phyloP scores from a whole-genome alignment of 805 yeast species.

The Candida wancherniae region DNA sequence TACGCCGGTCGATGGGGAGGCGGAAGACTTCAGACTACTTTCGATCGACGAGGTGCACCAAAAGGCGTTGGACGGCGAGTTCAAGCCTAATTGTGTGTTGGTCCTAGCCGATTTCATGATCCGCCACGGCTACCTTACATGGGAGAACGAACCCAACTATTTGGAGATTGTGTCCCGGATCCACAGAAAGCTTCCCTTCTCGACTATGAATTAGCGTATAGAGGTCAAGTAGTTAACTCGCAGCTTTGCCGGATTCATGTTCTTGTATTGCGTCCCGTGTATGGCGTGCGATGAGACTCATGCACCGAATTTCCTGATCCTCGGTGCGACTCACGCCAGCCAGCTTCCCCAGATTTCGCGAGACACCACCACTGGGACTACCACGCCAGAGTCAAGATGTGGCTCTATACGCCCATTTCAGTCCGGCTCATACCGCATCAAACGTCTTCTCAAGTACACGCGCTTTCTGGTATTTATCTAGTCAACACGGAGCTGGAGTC shows the following conservation, averaged over 20 bases:
- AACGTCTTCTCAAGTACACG: background rate
- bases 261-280: no score
- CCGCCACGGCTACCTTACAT: conserved; percentile 72
- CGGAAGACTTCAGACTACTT: conserved; percentile 66
- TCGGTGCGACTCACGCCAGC: no score
- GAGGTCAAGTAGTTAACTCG: no score
- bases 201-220: conserved; percentile 28
- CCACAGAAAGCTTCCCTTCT: conserved; percentile 72
- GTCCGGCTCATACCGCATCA: conserved; percentile 6
- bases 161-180: conserved; percentile 52
- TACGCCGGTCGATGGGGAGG: conserved; percentile 48
- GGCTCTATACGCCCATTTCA: conserved; percentile 9
- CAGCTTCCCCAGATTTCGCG: no score
- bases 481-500: no score
- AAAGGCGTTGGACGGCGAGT: conserved; percentile 52
- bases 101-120: conserved; percentile 79
- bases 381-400: no score
- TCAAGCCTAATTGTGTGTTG: conserved; percentile 86
- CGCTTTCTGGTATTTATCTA: conserved; percentile 7
- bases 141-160: conserved; percentile 63
- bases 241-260: no score
- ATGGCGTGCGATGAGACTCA: no score
- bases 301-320: no score
- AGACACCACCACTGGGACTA: no score
- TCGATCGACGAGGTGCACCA: conserved; percentile 50